Evolutionary conservation across 345 rosid genomes (phyloP), one percentile per base, ranked within the genome.

Genomic region (Boechera retrofracta): DNA sequence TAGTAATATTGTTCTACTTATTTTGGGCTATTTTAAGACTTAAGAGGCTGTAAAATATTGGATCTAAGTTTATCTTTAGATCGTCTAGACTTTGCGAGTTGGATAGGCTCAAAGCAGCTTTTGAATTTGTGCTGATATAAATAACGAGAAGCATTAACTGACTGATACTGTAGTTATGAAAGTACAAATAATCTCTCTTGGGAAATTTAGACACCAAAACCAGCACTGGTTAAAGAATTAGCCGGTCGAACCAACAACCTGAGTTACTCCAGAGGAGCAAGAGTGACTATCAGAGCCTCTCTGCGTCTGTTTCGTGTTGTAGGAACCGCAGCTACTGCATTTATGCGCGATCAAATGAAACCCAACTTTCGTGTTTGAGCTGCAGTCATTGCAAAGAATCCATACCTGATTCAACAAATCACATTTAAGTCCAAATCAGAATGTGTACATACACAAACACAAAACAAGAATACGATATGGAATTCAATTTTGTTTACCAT

Each of bases 381-480:
- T 87, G 5, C 97, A 93, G 56, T 93, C 98, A 18, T 93, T 91
- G 90, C 97, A 93, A 4, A 93, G 92, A 60, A 93, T 91, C 98
- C 94, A 93, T 16, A 90, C 87, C 93, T 91, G 60, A 55, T 13
- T 55, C 48, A 70, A 10, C 24, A 10, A 28, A 65, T 2, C 65
- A 26, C 54, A 29, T 44, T 26, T 3, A 3, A 39, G 7, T 31
- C 64, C 64, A 70, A 41, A 28, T 45, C 32, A 72, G 11, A 47
- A 47, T 45, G 35, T 10, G 10, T 49, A 26, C 44, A 51, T 4
- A 47, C 13, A 56, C 53, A 26, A 3, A 55, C 38, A 64, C 24
- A 39, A 7, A 15, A 15, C 28, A 16, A 47, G 2, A 13, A 39
- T 16, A 5, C 10, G 1, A 24, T 15, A 53, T 13, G 6, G 1